Evolutionary conservation across 1,284 basidiomycete species (phyloP), one percentile per base, ranked within the genome.

Genomic region (Gomphus bonarii): DNA sequence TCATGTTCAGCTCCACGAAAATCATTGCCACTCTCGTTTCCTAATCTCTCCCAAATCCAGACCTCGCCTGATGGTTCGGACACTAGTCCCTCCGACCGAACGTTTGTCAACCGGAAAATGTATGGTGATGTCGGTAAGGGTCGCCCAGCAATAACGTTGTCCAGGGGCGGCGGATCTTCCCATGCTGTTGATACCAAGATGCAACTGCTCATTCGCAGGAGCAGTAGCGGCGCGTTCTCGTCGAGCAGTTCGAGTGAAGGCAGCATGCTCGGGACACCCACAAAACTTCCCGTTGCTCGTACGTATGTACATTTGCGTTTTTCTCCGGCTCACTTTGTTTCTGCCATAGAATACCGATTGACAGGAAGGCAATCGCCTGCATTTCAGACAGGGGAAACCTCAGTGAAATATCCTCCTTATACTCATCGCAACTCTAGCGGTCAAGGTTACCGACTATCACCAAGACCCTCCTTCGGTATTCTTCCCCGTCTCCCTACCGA

Each of bases 191-290:
- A 58, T 36, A 35, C 58, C 18, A 73, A 74, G 28, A 72, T 76
- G 50, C 73, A 77, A 51, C 84, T 82, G 81, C 66, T 89, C 31
- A 78, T 83, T 75, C 76, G 86, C 10, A 75, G 85, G 62, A 87
- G 80, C 58, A 88, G 85, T 63, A 88, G 85, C 63, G 85, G 86
- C 25, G 81, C 83, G 2, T 86, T 88, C 65, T 88, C 85, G 2
- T 84, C 77, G 60, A 79, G 82, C 16, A 85, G 84, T 31, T 73
- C 72, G 20, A 73, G 73, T 38, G 84, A 82, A 40, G 70, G 58
- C 18, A 64, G 61, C 43, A 54, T 73, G 44, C 66, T 73, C 38
- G 80, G 75, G n/a, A 86, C 86, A 10, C 85, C 86, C 43, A 87
- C 85, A 30, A 70, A 80, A 47, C 66, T 66, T 35, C 70, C 68